Evolutionary conservation across 805 yeast species (phyloP), one percentile per base, ranked within the genome.

Genomic region (Spathaspora sp.): DNA sequence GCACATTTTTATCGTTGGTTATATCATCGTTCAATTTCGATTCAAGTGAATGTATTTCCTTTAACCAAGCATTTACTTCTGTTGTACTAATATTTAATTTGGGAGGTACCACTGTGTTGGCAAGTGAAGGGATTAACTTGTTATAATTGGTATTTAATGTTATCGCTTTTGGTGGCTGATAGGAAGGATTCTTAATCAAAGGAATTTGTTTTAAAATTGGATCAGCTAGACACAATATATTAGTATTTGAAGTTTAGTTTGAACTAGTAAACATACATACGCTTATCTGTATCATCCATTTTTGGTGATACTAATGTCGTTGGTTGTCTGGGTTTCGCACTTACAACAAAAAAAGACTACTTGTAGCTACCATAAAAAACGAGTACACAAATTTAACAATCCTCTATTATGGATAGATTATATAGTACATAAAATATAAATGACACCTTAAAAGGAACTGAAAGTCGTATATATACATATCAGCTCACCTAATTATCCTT

Each of bases 151-250:
- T 64, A 38, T 83, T 80, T 38, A 83, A 67, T 6, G 81, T 75
- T 12, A 82, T 74, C 0, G 86, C 78, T 52, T 73, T 78, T 16
- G 87, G 86, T 0, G 83, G 80, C 50, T 72, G 76, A 54, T 66
- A 74, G 23, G 68, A 66, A 3, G 83, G 86, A 51, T 82, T 80
- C 39, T 77, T 68, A 14, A 80, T 75, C 40, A 83, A 70, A 0
- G 87, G 87, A 0, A 83, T 76, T 54, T 81, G 82, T 35, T 76
- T 68, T 5, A 82, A 67, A 12, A 77, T 54, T 0, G 79, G 73
- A 54, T 81, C 82, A 23, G 77, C 81, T 78, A 17, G 47, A 6
- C 26, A 23, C 6, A 23, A 35, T 14, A 38, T 3, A 53, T 54
- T 57, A 52, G 55, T 53, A 51, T 38, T n/a, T 14, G 40, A 43